Base-by-base conservation (phyloP, 2,329 filamentous ascomycete species). In the Dothiorella sarmentorum region DNA sequence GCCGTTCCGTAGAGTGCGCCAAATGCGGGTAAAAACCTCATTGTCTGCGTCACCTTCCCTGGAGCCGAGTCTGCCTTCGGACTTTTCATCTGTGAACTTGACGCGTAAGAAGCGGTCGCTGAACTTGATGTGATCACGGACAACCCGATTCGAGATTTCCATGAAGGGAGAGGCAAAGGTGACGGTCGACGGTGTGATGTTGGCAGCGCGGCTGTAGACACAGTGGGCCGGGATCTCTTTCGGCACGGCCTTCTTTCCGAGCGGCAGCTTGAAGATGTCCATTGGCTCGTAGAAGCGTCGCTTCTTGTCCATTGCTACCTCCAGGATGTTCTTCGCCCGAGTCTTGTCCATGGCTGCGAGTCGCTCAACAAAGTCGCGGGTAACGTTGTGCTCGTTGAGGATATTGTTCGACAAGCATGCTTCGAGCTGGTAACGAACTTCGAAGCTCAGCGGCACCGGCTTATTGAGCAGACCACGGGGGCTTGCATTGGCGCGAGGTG, bases 371-470 rank as follows among this genome's bases (percentile, higher is more conserved):
- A 97, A 97, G 2, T 84, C 79, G 1, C 73, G 69, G 1, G 78
- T 81, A 43, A 97, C 81, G 45, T 82, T 88, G 68, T 90, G 84
- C 70, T 97, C 93, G 56, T 87, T 87, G 11, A 99, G 75, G 22
- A 85, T 79, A 0, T 86, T 85, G 26, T 88, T 84, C 0, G 92
- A 96, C n/a, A 97, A 80, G 69, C 93, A 97, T 0, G 91, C 92
- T 71, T 99, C 93, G 0, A 99, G 82, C 69, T 96, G 91, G 68
- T 97, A 99, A 15, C 90, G 83, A 1, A 96, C 83, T 0, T 85
- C 75, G 61, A 91, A 97, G 0, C 83, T 76, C 3, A 93, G 77
- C 62, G 3, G 6, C 5, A 59, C 24, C 11, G 40, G 33, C 6
- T 29, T 10, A 13, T 58, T 20, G 17, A n/a, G 18, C 7, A 45